Evolutionary conservation across 306 rosid species (phyloP), one percentile per base, ranked within the genome.

Genomic region (Castanopsis chinensis): DNA sequence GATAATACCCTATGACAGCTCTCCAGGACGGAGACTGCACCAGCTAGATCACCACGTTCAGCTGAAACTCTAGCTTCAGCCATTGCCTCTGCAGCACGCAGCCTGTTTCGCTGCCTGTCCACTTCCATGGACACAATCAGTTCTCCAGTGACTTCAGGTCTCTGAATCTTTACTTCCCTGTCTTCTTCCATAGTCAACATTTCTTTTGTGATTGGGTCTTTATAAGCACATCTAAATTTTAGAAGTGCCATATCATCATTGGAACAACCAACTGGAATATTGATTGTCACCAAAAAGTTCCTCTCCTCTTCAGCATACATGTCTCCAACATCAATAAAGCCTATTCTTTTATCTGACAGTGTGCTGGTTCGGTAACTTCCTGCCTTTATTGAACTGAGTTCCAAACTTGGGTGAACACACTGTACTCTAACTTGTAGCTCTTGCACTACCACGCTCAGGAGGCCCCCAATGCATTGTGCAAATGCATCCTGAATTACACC

Each of bases 401-500:
- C 85, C 79, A 91, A 83, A 75, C 63, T 25, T 2, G 92, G 87
- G 81, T 91, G 89, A 81, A 78, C 85, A 74, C 96, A 95, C 61
- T 58, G 83, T 37, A 93, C 81, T 78, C 85, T 83, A 13, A 95
- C 85, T 67, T 77, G 86, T 25, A 95, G 83, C 78, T 93, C 94
- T 82, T 93, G 99, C 83, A 91, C 93, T 63, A 95, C 96, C 80
- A 95, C 99, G 51, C 99, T 95, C 81, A 95, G 81, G 28, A 95
- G 90, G 51, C 99, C 99, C 21, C 99, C 99, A 75, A 95, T 90
- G 85, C 99, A 95, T 83, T 93, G 99, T 32, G 99, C 99, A 78
- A 95, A 95, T 71, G 98, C 99, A 81, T 95, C 98, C 86, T 95
- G 99, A 77, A 95, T 91, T 76, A 92, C 95, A 78, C 71, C 76